These are phyloP conservation scores for Delitschia confertaspora DNA, from an alignment of 495 filamentous ascomycete genomes.

Conservation along the genomic window DNA sequence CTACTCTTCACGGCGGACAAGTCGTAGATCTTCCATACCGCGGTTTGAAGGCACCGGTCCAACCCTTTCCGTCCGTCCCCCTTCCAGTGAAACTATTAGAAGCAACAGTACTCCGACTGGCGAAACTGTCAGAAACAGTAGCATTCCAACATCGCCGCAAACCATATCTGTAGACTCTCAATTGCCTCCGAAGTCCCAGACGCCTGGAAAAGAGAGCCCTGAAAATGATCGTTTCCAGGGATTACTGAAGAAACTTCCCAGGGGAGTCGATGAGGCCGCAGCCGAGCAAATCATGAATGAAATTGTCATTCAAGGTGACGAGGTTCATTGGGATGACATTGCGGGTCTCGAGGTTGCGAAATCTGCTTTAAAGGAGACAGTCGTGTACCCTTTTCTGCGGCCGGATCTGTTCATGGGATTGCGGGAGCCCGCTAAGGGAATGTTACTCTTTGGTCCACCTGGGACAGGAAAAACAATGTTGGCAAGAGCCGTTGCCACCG, in stretches of 20 bases:
- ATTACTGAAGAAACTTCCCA: slow-evolving; percentile 66
- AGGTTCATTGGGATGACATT: slow-evolving; percentile 92
- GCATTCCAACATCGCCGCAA: too few relatives aligned
- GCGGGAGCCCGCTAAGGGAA: slow-evolving; percentile 85
- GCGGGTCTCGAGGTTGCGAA: slow-evolving; percentile 88
- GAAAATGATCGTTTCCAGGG: slow-evolving; percentile 47
- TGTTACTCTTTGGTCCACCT: slow-evolving; percentile 93
- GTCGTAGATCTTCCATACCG: too few relatives aligned
- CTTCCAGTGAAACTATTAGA: too few relatives aligned
- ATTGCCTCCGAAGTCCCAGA: too few relatives aligned
- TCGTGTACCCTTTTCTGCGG: slow-evolving; percentile 94
- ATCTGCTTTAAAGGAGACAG: slow-evolving; percentile 84
- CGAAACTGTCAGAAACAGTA: too few relatives aligned
- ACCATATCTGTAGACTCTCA: too few relatives aligned
- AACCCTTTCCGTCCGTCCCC: too few relatives aligned
- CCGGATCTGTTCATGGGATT: slow-evolving; percentile 94
- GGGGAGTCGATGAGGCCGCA: slow-evolving; percentile 69
- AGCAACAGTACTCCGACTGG: too few relatives aligned
- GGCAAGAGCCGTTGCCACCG: slow-evolving; percentile 87
- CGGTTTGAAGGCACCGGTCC: too few relatives aligned
- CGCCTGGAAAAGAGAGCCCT: too few relatives aligned
- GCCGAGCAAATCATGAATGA: slow-evolving; percentile 92
- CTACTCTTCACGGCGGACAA: too few relatives aligned
- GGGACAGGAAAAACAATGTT: slow-evolving; percentile 99
- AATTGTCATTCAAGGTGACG: slow-evolving; percentile 88